A percentile compares a stretch with the other conserved stretches of the same genome.
phyloP scores from a whole-genome alignment of 345 rosid genomes.

The Acer saccharum region DNA sequence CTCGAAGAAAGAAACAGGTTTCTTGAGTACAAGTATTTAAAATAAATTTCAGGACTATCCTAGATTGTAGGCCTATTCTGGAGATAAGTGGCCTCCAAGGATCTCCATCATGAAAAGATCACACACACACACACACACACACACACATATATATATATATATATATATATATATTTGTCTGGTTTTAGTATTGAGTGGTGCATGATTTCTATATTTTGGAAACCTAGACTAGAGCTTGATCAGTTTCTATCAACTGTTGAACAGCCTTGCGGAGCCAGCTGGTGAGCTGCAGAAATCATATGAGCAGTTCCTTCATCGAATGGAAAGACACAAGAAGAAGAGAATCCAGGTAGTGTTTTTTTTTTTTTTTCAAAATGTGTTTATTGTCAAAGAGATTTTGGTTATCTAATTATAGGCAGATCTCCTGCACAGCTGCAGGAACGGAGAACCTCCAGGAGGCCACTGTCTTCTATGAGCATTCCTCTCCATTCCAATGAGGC shows the following conservation, averaged over 20 bases:
- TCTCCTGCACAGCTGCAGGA: constrained; percentile 44
- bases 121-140: background rate
- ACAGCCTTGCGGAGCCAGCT: constrained; percentile 86
- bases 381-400: background rate
- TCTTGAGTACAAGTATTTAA: background rate
- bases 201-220: background rate
- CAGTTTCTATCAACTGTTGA: constrained; percentile 13
- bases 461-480: constrained; percentile 27
- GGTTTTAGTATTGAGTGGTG: background rate
- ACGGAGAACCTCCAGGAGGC: constrained; percentile 36
- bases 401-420: constrained; percentile 21
- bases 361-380: constrained; percentile 14
- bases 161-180: background rate
- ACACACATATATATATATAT: too few relatives aligned
- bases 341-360: constrained; percentile 53
- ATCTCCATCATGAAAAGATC: background rate
- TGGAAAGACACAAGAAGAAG: constrained; percentile 67
- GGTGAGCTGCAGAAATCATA: constrained; percentile 86
- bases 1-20: background rate
- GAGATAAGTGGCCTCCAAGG: background rate
- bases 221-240: constrained; percentile 11
- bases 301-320: constrained; percentile 73
- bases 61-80: too few relatives aligned
- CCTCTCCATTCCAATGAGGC: constrained; percentile 9
- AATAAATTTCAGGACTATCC: too few relatives aligned